Percentiles rank a stretch among this genome's conserved stretches.
Evolutionary conservation across 2,329 filamentous ascomycete genomes (phyloP).

Genomic region (Cladosporium sp.): DNA sequence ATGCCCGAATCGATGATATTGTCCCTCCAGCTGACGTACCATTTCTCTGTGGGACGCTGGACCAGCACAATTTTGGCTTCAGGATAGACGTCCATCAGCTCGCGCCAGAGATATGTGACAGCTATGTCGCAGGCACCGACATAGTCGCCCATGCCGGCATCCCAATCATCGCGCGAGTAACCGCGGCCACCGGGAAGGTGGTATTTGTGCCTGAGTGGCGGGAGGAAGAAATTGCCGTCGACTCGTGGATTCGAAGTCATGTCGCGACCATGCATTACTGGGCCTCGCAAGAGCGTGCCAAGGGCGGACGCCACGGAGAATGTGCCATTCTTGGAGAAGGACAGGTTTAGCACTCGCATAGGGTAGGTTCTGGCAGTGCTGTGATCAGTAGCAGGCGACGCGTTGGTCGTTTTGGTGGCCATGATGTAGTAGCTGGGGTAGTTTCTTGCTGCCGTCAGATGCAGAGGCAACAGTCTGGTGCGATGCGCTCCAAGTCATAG

Average conservation of each 20-base stretch:
- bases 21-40: slow-evolving; percentile 17
- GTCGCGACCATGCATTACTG: neutral
- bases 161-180: neutral
- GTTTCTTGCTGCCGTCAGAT: too few species aligned
- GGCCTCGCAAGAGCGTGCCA: neutral
- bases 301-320: too few species aligned
- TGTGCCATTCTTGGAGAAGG: too few species aligned
- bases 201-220: neutral
- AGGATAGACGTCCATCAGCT: slow-evolving; percentile 28
- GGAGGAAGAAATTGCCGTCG: neutral
- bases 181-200: neutral
- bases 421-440: too few species aligned
- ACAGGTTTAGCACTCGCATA: too few species aligned
- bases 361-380: too few species aligned
- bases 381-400: too few species aligned
- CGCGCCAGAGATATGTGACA: slow-evolving; percentile 13
- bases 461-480: too few species aligned
- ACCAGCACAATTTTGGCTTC: slow-evolving; percentile 23
- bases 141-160: neutral
- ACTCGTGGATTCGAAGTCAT: neutral
- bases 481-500: too few species aligned
- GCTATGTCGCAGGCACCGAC: neutral
- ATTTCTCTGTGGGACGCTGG: slow-evolving; percentile 24
- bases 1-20: neutral
- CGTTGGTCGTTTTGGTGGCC: too few species aligned